Percentiles rank a stretch among this genome's conserved stretches.
phyloP scores from a whole-genome alignment of 1,284 basidiomycete species.

The Trametes polyzona region DNA sequence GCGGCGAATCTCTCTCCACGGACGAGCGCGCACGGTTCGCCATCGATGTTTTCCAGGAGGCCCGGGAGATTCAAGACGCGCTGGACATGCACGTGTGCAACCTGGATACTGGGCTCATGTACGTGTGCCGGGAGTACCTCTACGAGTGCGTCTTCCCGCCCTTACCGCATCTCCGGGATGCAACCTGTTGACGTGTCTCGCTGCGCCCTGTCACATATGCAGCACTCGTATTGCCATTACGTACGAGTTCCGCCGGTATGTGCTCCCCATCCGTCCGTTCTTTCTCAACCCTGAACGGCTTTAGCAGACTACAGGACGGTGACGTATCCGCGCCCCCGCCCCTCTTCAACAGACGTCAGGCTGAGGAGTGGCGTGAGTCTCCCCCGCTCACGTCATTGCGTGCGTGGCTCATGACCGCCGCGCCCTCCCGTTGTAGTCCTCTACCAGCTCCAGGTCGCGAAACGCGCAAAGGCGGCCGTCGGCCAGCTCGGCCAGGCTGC shows the following conservation, averaged over 20 bases:
- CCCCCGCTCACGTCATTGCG: neutral
- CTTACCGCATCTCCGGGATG: slow-evolving; percentile 4
- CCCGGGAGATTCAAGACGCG: slow-evolving; percentile 63
- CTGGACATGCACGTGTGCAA: slow-evolving; percentile 71
- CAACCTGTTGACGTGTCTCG: slow-evolving; percentile 13
- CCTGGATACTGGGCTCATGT: slow-evolving; percentile 64
- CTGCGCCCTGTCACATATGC: slow-evolving; percentile 15
- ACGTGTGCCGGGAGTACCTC: slow-evolving; percentile 71
- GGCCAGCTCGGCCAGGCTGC: slow-evolving; percentile 49
- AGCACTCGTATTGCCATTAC: slow-evolving; percentile 73
- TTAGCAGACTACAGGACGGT: slow-evolving; percentile 40
- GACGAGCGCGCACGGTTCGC: slow-evolving; percentile 63
- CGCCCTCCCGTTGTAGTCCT: slow-evolving; percentile 45
- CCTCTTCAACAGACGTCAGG: slow-evolving; percentile 66
- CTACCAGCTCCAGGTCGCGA: slow-evolving; percentile 64
- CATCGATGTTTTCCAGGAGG: slow-evolving; percentile 63
- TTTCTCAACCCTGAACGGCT: slow-evolving; percentile 25
- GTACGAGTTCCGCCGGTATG: slow-evolving; percentile 66
- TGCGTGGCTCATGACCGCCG: neutral
- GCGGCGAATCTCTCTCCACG: slow-evolving; percentile 44
- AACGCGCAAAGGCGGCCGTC: slow-evolving; percentile 54
- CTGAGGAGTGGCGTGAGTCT: slow-evolving; percentile 77
- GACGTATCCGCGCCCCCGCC: slow-evolving; percentile 38
- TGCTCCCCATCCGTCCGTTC: slow-evolving; percentile 25
- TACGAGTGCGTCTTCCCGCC: slow-evolving; percentile 61